phyloP scores from a whole-genome alignment of 2,329 filamentous ascomycete species.

The Apiospora malaysiana region DNA sequence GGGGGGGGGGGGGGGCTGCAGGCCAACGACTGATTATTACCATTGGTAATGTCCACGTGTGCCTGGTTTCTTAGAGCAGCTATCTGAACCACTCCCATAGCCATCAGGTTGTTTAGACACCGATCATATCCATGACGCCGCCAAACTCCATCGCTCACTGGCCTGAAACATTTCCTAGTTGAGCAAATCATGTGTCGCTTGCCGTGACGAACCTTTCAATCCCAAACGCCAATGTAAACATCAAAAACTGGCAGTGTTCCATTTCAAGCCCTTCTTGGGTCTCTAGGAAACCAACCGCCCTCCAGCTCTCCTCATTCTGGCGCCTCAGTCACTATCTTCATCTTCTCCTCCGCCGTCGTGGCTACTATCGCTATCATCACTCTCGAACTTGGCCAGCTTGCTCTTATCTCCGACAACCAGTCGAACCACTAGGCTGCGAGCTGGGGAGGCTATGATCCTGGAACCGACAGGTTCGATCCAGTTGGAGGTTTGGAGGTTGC shows the following conservation, averaged over 20 bases:
- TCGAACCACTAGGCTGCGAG: not conserved
- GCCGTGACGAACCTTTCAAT: not conserved
- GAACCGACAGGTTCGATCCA: not conserved
- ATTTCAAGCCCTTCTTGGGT: not conserved
- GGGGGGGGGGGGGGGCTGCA: no score
- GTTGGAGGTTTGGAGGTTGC: not conserved
- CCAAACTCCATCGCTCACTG: constrained; percentile 6
- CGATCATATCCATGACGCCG: not conserved
- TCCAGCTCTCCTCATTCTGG: not conserved
- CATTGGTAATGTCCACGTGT: no score
- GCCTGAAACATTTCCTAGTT: not conserved
- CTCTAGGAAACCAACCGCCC: not conserved
- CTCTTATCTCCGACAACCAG: not conserved
- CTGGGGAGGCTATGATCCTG: not conserved
- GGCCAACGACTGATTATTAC: not conserved
- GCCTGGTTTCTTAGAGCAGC: not conserved
- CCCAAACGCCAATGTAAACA: constrained; percentile 3
- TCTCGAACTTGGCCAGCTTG: constrained; percentile 3
- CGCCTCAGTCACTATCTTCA: not conserved
- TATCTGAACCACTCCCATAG: not conserved
- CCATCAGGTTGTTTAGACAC: not conserved
- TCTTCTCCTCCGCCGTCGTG: not conserved
- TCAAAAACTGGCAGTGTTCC: not conserved
- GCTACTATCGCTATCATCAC: constrained; percentile 7
- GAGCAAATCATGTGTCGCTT: not conserved